Percentiles rank a stretch among this genome's conserved stretches.
Conservation (phyloP, 306 rosid genomes). For the Chamaecrista fasciculata region DNA sequence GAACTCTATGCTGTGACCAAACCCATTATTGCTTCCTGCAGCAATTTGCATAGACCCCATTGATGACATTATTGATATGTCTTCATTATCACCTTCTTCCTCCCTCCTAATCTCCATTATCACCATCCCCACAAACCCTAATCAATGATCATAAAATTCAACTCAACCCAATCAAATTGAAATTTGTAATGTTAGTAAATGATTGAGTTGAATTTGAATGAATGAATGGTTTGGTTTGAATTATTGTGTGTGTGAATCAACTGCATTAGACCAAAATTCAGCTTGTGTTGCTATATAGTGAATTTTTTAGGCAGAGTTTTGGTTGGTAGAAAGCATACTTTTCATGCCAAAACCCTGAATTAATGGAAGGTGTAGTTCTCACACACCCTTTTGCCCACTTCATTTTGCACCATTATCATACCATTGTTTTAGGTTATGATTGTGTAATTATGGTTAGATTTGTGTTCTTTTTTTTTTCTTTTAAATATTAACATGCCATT, state of each 20-base stretch:
- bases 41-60: conserved; percentile 56
- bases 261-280: conserved; percentile 43
- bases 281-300: conserved; percentile 39
- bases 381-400: conserved; percentile 46
- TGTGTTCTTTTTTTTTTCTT: too few relatives aligned
- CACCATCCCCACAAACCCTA: too few relatives aligned
- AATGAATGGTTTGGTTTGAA: too few relatives aligned
- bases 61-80: conserved; percentile 50
- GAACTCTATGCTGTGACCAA: conserved; percentile 60
- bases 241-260: conserved; percentile 45
- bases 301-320: conserved; percentile 35
- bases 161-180: too few relatives aligned
- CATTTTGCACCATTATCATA: conserved; percentile 5
- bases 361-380: conserved; percentile 23
- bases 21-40: conserved; percentile 59
- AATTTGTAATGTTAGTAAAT: too few relatives aligned
- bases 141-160: too few relatives aligned
- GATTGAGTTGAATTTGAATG: too few relatives aligned
- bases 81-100: conserved; percentile 54
- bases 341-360: conserved; percentile 42
- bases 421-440: too few relatives aligned
- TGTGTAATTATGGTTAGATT: too few relatives aligned
- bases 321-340: conserved; percentile 80
- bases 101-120: conserved; percentile 68
- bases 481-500: too few relatives aligned